Evolutionary conservation across 331 rosid species (phyloP).

Genomic region (Pyracantha coccinea): DNA sequence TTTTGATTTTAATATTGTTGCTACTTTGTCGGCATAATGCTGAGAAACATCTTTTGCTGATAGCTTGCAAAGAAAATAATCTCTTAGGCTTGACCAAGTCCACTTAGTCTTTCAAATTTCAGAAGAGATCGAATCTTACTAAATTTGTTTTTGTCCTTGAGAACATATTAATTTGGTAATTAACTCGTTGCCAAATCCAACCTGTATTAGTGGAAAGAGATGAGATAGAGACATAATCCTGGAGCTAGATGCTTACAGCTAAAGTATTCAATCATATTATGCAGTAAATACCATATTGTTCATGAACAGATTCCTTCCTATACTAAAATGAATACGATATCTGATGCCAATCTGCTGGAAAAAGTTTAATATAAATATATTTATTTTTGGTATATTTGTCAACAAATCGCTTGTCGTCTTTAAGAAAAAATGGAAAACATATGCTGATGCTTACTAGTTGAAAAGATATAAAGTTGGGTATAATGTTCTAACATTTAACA

Average conservation of each 20-base stretch:
- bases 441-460: neutral
- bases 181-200: too few relatives aligned
- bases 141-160: neutral
- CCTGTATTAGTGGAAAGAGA: neutral
- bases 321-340: constrained; percentile 25
- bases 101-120: neutral
- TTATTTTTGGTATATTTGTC: neutral
- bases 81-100: neutral
- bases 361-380: constrained; percentile 27
- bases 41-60: neutral
- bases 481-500: neutral
- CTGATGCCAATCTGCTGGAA: constrained; percentile 42
- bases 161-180: neutral
- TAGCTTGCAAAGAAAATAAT: neutral
- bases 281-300: constrained; percentile 24
- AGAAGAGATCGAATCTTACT: neutral
- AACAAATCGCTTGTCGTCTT: neutral
- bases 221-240: constrained; percentile 6
- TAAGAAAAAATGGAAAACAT: neutral
- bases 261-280: constrained; percentile 13
- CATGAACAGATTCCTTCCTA: constrained; percentile 34
- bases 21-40: neutral
- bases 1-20: constrained; percentile 38
- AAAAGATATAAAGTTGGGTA: neutral
- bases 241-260: constrained; percentile 28